Evolutionary conservation across 176 grass and related monocot genomes (phyloP).

Genomic region (Juncus inflexus): DNA sequence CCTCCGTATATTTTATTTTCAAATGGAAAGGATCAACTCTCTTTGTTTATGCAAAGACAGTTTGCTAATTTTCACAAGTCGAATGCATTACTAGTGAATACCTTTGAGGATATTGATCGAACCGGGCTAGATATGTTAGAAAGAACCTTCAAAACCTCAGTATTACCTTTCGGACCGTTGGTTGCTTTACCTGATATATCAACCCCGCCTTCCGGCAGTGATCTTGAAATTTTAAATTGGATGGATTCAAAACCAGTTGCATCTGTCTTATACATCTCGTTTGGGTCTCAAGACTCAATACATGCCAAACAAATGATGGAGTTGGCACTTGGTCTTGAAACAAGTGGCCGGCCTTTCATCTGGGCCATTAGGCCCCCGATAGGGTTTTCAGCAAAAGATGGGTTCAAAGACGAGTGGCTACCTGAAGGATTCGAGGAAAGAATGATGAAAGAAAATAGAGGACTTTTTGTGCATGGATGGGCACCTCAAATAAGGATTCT

Average conservation of each 20-base stretch:
- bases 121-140: slow-evolving; percentile 19
- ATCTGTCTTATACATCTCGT: slow-evolving; percentile 31
- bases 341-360: slow-evolving; percentile 15
- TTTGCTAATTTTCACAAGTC: slow-evolving; percentile 1
- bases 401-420: slow-evolving; percentile 31
- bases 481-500: slow-evolving; percentile 12
- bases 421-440: slow-evolving; percentile 25
- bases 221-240: slow-evolving; percentile 3
- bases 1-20: not conserved
- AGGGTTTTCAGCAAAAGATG: slow-evolving; percentile 6
- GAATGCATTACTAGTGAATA: slow-evolving; percentile 15
- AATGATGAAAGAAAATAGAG: slow-evolving; percentile 9
- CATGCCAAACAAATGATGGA: slow-evolving; percentile 30
- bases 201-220: not conserved
- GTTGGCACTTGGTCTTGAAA: slow-evolving; percentile 23
- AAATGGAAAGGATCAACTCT: slow-evolving; percentile 3
- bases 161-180: slow-evolving; percentile 20
- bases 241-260: slow-evolving; percentile 8
- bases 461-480: slow-evolving; percentile 5
- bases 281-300: slow-evolving; percentile 30
- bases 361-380: slow-evolving; percentile 28
- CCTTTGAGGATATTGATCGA: slow-evolving; percentile 24
- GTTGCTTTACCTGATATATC: not conserved
- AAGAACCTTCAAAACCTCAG: not conserved
- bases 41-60: slow-evolving; percentile 7